Base-by-base conservation (phyloP, 169 alveolate species). In the Cryptosporidium meleagridis region DNA sequence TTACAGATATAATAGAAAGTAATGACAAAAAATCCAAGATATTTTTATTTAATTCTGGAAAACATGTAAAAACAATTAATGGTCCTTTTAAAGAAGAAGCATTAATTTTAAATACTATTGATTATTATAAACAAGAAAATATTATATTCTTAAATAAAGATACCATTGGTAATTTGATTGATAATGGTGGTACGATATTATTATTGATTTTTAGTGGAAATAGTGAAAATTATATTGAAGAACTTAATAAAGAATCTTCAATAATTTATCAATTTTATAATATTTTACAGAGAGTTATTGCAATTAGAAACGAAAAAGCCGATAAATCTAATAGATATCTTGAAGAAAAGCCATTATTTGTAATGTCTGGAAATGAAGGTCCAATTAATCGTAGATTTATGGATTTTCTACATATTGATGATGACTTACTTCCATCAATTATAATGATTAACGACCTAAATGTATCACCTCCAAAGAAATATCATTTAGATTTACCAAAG, bases 281-380 rank as follows among this genome's bases (percentile, higher is more conserved):
- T 73, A 73, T 73, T 37, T 23, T 73, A 26, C 62, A 73, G 21
- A 73, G 35, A 73, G 71, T 73, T 10, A 51, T 53, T 10, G 4
- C 70, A 0, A 73, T 73, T 26, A 73, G 86, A 73, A 73, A 73
- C 21, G 86, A 73, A 58, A 73, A 73, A 41, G 23, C 48, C 1
- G 51, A 37, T 14, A 26, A 65, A 33, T n/a, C 51, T n/a, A 65
- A 65, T 52, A 65, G 12, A 37, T 0, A 48, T 29, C 23, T 45
- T 21, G 75, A 44, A 16, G 45, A 80, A 80, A 41, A 41, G 14
- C 55, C 65, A 37, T 26, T 80, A 18, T 80, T 61, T 62, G 89
- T 80, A 9, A 80, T 80, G 5, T 80, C 80, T 18, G 89, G 89
- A 39, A 80, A 80, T 39, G 89, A 80, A 39, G 75, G 89, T 16